Conservation (phyloP, 805 yeast species). For the Spencermartinsiella europaea region DNA sequence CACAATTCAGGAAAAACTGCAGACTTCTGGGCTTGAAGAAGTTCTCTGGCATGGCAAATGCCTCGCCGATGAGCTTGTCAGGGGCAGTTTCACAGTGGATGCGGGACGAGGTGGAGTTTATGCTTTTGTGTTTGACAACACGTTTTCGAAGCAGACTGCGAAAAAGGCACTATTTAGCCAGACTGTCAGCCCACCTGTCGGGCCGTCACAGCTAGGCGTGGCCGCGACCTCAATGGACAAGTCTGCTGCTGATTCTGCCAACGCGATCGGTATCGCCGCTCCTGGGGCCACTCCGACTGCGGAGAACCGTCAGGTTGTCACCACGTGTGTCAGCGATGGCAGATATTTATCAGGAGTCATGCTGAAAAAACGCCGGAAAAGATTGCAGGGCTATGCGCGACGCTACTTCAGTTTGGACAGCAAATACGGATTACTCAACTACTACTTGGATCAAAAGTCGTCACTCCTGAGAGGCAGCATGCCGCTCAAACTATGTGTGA, state of each 20-base stretch:
- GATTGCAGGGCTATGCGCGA: slow-evolving; percentile 79
- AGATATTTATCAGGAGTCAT: slow-evolving; percentile 68
- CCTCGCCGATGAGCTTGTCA: slow-evolving; percentile 54
- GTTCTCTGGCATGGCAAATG: slow-evolving; percentile 54
- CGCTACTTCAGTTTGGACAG: slow-evolving; percentile 80
- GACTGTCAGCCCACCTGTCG: slow-evolving; percentile 28
- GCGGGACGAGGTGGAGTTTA: slow-evolving; percentile 55
- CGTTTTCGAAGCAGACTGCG: slow-evolving; percentile 78
- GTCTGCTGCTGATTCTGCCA: not conserved
- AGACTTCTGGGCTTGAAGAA: slow-evolving; percentile 45
- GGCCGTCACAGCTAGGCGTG: not conserved
- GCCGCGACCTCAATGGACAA: not conserved
- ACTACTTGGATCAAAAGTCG: slow-evolving; percentile 66
- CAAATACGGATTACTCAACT: slow-evolving; percentile 76
- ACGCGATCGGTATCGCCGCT: not conserved
- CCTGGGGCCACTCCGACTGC: slow-evolving; percentile 1
- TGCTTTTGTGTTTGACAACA: slow-evolving; percentile 89
- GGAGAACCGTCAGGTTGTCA: slow-evolving; percentile 3
- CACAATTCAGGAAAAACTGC: slow-evolving; percentile 45
- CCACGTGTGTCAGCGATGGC: slow-evolving; percentile 24
- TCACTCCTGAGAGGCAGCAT: slow-evolving; percentile 83
- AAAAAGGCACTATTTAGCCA: slow-evolving; percentile 73
- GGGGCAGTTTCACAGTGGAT: slow-evolving; percentile 55
- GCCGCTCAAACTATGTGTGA: slow-evolving; percentile 77
- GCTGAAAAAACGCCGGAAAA: slow-evolving; percentile 75